Conservation (phyloP, 2,329 filamentous ascomycete genomes). For the Basipetospora sp. region DNA sequence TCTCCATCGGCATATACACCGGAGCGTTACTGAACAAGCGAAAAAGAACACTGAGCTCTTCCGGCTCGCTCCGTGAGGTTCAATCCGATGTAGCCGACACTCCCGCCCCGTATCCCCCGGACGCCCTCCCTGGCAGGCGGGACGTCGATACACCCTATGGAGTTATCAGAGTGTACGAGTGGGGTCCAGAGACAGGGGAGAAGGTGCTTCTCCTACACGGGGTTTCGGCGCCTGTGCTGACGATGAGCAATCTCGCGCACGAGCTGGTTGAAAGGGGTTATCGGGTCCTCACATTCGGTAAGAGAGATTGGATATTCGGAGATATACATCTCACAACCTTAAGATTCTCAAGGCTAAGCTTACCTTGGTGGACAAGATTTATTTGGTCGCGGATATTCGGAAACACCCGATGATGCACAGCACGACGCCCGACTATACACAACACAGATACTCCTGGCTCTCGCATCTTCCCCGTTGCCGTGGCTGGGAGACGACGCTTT, state of each 20-base stretch:
- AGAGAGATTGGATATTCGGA: slow-evolving; percentile 15
- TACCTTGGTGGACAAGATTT: slow-evolving; percentile 36
- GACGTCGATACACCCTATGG: slow-evolving; percentile 60
- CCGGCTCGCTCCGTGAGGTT: too few relatives aligned
- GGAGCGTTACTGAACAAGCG: too few relatives aligned
- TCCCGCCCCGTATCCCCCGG: slow-evolving; percentile 41
- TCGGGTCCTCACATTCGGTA: slow-evolving; percentile 65
- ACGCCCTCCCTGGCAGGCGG: slow-evolving; percentile 53
- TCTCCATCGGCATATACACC: too few relatives aligned
- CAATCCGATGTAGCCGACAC: too few relatives aligned
- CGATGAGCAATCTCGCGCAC: slow-evolving; percentile 51
- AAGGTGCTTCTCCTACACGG: slow-evolving; percentile 68
- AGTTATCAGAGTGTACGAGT: slow-evolving; percentile 61
- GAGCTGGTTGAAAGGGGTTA: slow-evolving; percentile 51
- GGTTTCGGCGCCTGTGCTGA: slow-evolving; percentile 63
- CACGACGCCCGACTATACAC: slow-evolving; percentile 52
- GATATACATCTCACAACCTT: background rate
- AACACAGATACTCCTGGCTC: slow-evolving; percentile 47
- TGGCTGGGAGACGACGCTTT: slow-evolving; percentile 46
- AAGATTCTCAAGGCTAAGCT: background rate
- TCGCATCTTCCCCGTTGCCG: slow-evolving; percentile 45
- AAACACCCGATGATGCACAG: slow-evolving; percentile 43
- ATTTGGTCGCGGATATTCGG: slow-evolving; percentile 65
- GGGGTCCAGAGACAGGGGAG: slow-evolving; percentile 55
- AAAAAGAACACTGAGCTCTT: too few relatives aligned